These are phyloP conservation scores for Phialophora macrospora DNA, from an alignment of 2,329 filamentous ascomycete genomes.

Conservation along the genomic window DNA sequence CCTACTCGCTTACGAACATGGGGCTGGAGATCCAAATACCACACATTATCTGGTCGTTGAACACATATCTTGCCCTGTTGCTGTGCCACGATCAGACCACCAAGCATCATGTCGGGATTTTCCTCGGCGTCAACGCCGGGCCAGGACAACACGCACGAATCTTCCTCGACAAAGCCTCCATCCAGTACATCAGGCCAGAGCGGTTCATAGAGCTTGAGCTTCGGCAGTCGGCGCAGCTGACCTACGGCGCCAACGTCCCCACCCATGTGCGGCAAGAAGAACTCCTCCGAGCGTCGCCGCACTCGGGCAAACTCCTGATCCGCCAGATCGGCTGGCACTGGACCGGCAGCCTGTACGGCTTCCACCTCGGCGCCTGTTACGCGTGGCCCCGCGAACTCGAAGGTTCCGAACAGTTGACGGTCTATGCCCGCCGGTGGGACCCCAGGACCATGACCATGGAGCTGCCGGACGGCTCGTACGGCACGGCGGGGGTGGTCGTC, in stretches of 20 bases:
- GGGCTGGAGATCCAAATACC: conserved; percentile 7
- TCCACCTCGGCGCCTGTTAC: conserved; percentile 5
- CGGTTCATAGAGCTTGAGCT: conserved; percentile 2
- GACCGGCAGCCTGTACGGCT: conserved; percentile 7
- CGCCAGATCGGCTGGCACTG: background rate
- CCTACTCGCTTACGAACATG: conserved; percentile 10
- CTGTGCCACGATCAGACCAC: background rate
- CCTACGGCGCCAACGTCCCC: background rate
- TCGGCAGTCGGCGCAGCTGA: background rate
- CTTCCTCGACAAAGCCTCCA: background rate
- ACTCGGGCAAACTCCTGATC: conserved; percentile 5
- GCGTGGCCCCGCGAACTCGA: background rate
- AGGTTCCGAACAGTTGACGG: background rate
- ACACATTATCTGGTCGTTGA: conserved; percentile 11
- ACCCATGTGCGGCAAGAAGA: background rate
- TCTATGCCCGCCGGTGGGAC: conserved; percentile 9
- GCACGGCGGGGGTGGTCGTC: conserved; percentile 10
- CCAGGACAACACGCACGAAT: background rate
- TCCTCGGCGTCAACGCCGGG: background rate
- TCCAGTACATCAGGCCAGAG: background rate
- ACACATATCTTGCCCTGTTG: conserved; percentile 7
- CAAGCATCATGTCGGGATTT: conserved; percentile 2
- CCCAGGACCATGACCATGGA: background rate
- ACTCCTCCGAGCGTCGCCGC: conserved; percentile 1
- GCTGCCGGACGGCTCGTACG: conserved; percentile 1